Evolutionary conservation across 257 asterid genomes (phyloP).

Genomic region (Echium plantagineum): DNA sequence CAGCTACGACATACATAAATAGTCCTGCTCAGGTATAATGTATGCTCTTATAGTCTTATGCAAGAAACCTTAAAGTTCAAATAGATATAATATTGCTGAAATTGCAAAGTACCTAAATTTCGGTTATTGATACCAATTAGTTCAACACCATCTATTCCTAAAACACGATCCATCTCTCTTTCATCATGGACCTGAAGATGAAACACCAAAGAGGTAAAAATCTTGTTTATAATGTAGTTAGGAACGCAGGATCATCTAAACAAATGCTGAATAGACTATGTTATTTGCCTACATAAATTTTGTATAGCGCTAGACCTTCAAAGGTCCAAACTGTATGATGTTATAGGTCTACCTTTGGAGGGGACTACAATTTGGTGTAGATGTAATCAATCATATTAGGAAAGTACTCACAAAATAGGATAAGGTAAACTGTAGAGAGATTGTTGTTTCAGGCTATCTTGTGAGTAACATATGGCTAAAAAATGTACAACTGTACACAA

Average conservation of each 20-base stretch:
- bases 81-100: background rate
- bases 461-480: background rate
- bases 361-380: no score
- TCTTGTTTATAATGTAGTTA: background rate
- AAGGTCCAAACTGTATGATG: no score
- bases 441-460: background rate
- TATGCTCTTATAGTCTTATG: no score
- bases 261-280: no score
- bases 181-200: constrained; percentile 78
- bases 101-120: constrained; percentile 45
- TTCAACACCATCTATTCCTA: constrained; percentile 64
- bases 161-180: constrained; percentile 80
- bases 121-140: constrained; percentile 89
- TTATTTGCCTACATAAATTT: no score
- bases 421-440: background rate
- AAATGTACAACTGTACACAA: background rate
- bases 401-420: background rate
- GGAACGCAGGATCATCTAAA: no score
- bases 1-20: no score
- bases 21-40: no score
- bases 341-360: no score
- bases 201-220: background rate
- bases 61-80: background rate
- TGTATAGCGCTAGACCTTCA: no score
- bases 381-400: background rate